Conservation (phyloP, 1,139 yeast genomes). For the Debaryomycetaceae sp. region DNA sequence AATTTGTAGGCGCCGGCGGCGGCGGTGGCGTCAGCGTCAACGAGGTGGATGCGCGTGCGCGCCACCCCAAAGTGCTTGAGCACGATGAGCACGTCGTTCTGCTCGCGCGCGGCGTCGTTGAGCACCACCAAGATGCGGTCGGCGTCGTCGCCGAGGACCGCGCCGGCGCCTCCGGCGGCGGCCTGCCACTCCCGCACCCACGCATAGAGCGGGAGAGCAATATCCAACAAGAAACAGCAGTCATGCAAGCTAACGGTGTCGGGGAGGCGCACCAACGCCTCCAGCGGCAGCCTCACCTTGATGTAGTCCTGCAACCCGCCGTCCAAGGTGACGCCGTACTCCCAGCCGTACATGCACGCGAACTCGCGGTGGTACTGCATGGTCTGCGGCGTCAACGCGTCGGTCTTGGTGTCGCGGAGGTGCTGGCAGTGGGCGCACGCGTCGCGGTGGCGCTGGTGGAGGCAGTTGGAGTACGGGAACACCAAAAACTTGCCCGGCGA, state of each 20-base stretch:
- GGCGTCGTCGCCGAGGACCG: background rate
- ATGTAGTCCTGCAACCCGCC: slow-evolving; percentile 41
- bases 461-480: slow-evolving; percentile 35
- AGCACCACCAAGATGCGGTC: slow-evolving; percentile 26
- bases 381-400: slow-evolving; percentile 8
- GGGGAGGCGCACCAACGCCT: slow-evolving; percentile 27
- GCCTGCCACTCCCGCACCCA: slow-evolving; percentile 16
- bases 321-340: slow-evolving; percentile 33
- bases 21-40: slow-evolving; percentile 16
- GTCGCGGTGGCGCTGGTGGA: slow-evolving; percentile 17
- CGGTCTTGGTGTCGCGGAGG: slow-evolving; percentile 6
- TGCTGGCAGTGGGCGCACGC: slow-evolving; percentile 23
- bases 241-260: slow-evolving; percentile 34
- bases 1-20: slow-evolving; percentile 2
- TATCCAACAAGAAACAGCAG: slow-evolving; percentile 30
- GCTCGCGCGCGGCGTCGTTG: slow-evolving; percentile 24
- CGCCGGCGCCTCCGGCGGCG: slow-evolving; percentile 5
- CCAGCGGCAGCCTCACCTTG: slow-evolving; percentile 22
- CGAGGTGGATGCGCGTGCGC: slow-evolving; percentile 22
- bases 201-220: slow-evolving; percentile 33
- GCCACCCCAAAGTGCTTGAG: slow-evolving; percentile 27
- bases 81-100: slow-evolving; percentile 35
- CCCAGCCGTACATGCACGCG: slow-evolving; percentile 22
- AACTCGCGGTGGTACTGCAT: slow-evolving; percentile 12
- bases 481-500: slow-evolving; percentile 23